Conservation (phyloP, 2,329 filamentous ascomycete species). For the Epichloe amarillans region DNA sequence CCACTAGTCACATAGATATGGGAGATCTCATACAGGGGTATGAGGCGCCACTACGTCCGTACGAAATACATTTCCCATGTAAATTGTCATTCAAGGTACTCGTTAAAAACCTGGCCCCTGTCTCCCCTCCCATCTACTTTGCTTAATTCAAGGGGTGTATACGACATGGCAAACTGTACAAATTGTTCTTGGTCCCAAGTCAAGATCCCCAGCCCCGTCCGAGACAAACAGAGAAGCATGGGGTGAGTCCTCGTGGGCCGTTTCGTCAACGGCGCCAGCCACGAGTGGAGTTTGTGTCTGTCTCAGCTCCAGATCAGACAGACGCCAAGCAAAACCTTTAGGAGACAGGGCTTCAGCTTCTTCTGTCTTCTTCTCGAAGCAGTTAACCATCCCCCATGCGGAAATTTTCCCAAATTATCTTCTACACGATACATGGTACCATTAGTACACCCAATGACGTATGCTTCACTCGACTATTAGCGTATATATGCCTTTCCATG, state of each 20-base stretch:
- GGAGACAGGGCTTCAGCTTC: neutral
- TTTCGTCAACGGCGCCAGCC: neutral
- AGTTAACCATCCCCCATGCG: neutral
- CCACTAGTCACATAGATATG: too few relatives aligned
- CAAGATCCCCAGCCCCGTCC: neutral
- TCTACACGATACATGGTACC: neutral
- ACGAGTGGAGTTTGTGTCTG: slow-evolving; percentile 1
- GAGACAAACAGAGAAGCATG: slow-evolving; percentile 1
- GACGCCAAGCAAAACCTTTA: too few relatives aligned
- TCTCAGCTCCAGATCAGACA: neutral
- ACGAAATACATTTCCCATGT: too few relatives aligned
- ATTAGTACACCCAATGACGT: neutral
- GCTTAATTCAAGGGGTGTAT: too few relatives aligned
- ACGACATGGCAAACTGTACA: too few relatives aligned
- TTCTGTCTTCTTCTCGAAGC: neutral
- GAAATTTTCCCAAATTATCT: neutral
- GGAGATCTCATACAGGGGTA: too few relatives aligned
- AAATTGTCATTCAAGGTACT: too few relatives aligned
- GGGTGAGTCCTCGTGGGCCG: neutral
- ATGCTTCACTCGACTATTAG: neutral
- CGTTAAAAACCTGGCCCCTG: too few relatives aligned
- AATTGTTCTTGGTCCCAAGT: too few relatives aligned
- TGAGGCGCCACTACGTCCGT: too few relatives aligned
- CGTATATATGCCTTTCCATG: neutral
- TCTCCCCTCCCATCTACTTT: too few relatives aligned